These are phyloP conservation scores for Chrysosporium queenslandicum DNA, from an alignment of 2,329 filamentous ascomycete genomes.

Conservation along the genomic window DNA sequence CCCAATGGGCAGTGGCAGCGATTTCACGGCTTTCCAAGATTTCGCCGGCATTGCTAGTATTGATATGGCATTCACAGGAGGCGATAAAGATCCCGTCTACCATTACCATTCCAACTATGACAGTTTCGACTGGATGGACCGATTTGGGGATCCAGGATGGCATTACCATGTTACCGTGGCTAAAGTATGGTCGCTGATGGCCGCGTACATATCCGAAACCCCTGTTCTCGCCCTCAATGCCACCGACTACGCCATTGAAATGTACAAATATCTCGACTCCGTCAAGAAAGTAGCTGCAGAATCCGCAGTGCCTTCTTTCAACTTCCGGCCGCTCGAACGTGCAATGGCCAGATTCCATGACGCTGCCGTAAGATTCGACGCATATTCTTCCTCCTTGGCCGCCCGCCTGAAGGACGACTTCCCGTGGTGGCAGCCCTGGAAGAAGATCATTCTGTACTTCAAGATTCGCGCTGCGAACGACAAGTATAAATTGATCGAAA, in stretches of 20 bases:
- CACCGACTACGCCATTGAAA: constrained; percentile 51
- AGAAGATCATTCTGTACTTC: constrained; percentile 54
- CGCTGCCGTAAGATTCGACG: constrained; percentile 44
- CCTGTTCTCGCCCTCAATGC: constrained; percentile 56
- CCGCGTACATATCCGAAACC: constrained; percentile 52
- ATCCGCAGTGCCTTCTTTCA: constrained; percentile 20
- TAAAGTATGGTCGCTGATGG: constrained; percentile 53
- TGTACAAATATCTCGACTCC: constrained; percentile 38
- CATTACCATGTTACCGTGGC: constrained; percentile 54
- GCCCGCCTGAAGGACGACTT: constrained; percentile 46
- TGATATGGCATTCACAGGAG: constrained; percentile 50
- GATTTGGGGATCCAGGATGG: constrained; percentile 57
- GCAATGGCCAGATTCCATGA: constrained; percentile 42
- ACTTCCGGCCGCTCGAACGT: constrained; percentile 40
- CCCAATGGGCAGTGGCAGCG: constrained; percentile 62
- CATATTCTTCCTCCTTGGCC: constrained; percentile 38
- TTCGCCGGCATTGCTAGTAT: constrained; percentile 57
- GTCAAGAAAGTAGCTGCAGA: constrained; percentile 21
- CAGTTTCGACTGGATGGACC: constrained; percentile 73
- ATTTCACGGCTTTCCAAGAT: constrained; percentile 67
- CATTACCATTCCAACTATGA: constrained; percentile 83
- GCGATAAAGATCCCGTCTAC: constrained; percentile 44
- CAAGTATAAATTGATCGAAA: constrained; percentile 75
- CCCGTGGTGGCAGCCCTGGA: constrained; percentile 70
- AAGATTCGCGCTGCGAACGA: constrained; percentile 59